These are phyloP conservation scores for Tuctoria greenei DNA, from an alignment of 176 grass and related monocot genomes.

Conservation along the genomic window DNA sequence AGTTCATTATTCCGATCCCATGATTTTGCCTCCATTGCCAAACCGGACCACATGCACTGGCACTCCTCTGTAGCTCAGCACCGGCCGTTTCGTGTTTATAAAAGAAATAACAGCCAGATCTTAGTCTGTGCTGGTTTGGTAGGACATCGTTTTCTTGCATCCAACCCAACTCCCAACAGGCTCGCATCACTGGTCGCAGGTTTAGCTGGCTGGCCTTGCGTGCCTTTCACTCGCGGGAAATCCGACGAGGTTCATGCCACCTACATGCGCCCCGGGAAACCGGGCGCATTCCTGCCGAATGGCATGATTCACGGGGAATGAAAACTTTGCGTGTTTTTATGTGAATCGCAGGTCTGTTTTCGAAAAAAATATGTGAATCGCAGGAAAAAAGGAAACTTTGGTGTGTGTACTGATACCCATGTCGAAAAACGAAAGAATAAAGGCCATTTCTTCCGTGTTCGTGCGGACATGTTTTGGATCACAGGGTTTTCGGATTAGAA, in stretches of 20 bases:
- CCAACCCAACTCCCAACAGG: neutral
- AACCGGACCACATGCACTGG: neutral
- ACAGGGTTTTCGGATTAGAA: neutral
- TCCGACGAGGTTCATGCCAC: neutral
- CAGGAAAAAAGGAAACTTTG: neutral
- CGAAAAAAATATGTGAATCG: neutral
- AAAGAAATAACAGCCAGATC: too few species aligned
- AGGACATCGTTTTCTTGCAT: too few species aligned
- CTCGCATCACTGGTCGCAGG: neutral
- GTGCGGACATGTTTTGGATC: neutral
- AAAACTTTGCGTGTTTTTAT: neutral
- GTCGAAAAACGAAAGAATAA: neutral
- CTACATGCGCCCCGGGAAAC: constrained; percentile 2
- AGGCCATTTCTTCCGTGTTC: neutral
- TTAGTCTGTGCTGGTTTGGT: too few species aligned
- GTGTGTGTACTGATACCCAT: neutral
- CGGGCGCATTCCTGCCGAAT: constrained; percentile 2
- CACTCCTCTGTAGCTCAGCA: neutral
- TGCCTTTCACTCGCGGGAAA: neutral
- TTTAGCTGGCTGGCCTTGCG: neutral
- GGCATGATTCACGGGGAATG: neutral
- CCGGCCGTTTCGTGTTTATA: neutral
- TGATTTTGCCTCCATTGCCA: neutral
- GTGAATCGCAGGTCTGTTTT: neutral
- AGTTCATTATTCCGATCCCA: neutral